Base-by-base conservation (phyloP, 2,329 filamentous ascomycete species). In the Aspergillus tubingensis region DNA sequence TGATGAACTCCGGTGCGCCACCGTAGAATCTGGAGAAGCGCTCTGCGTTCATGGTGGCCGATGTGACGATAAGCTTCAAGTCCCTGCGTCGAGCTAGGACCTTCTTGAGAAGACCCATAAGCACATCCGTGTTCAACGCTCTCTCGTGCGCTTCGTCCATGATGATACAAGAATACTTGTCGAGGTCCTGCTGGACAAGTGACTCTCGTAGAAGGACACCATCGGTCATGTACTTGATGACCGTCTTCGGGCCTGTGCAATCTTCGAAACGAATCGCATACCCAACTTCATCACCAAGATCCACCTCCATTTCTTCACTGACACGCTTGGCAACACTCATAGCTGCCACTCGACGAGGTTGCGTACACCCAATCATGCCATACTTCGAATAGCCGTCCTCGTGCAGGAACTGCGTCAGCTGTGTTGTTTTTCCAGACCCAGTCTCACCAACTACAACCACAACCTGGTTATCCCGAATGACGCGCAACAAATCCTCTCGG, bases 261-360 rank as follows among this genome's bases (percentile, higher is more conserved):
- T 99, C 96, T 74, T 99, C 95, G 70, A 99, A 99, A 57, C 95
- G 92, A 73, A 99, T 99, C 0, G 95, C 92, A 76, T 99, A 99
- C 30, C 95, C 95, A 39, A 99, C 96, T 0, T 89, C 85, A 59
- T 89, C 88, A 52, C 95, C 95, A 8, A 99, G 82, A 59, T 89
- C 89, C 48, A 96, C 92, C 68, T 96, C 91, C 96, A 99, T 99
- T 79, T 99, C 95, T 78, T 99, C 95, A 60, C 91, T 92, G 41
- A 99, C 95, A 81, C 95, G 92, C 76, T 98, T 98, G 2, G 95
- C 95, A 27, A 99, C 95, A 79, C 93, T 97, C 95, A 99, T 99
- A 21, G 95, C 95, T 23, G 95, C 95, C 36, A 99, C 96, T 82
- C 95, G 91, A 70, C 95, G 87, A 55, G 95, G 95, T 68, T 99